Conservation (phyloP, 352 stramenopile species). For the Phytophthora melonis region DNA sequence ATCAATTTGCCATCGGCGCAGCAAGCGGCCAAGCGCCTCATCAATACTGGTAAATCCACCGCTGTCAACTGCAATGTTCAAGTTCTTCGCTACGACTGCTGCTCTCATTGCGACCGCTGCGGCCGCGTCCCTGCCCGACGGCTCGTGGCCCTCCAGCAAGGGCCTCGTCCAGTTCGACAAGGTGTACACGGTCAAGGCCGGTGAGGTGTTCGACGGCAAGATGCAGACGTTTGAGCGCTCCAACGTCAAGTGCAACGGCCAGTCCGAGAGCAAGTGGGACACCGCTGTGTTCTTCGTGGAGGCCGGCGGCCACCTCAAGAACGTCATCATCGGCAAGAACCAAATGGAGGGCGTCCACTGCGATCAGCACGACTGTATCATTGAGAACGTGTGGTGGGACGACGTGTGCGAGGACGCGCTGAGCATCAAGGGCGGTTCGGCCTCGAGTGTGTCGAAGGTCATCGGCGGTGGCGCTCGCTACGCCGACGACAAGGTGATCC, state of each 20-base stretch:
- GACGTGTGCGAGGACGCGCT: background rate
- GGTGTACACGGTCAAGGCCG: slow-evolving; percentile 15
- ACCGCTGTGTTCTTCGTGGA: no score
- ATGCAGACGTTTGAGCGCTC: slow-evolving; percentile 15
- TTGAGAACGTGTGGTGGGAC: slow-evolving; percentile 1
- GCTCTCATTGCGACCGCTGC: slow-evolving; percentile 13
- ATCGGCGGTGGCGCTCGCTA: background rate
- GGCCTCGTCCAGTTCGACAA: slow-evolving; percentile 19
- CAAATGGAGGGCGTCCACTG: background rate
- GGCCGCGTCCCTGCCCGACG: background rate
- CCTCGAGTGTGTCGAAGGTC: slow-evolving; percentile 1
- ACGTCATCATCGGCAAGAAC: background rate
- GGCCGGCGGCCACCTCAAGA: no score
- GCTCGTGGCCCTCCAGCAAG: slow-evolving; percentile 25
- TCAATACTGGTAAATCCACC: background rate
- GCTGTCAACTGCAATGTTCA: slow-evolving; percentile 3
- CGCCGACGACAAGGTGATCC: background rate
- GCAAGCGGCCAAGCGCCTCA: slow-evolving; percentile 3
- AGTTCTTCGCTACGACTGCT: slow-evolving; percentile 14
- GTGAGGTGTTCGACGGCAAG: slow-evolving; percentile 17
- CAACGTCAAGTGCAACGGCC: no score
- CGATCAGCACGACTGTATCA: background rate
- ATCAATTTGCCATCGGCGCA: slow-evolving; percentile 1
- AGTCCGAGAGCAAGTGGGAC: no score
- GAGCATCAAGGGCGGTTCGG: background rate